phyloP scores from a whole-genome alignment of 495 filamentous ascomycete species.

The Aspergillus funiculosus region DNA sequence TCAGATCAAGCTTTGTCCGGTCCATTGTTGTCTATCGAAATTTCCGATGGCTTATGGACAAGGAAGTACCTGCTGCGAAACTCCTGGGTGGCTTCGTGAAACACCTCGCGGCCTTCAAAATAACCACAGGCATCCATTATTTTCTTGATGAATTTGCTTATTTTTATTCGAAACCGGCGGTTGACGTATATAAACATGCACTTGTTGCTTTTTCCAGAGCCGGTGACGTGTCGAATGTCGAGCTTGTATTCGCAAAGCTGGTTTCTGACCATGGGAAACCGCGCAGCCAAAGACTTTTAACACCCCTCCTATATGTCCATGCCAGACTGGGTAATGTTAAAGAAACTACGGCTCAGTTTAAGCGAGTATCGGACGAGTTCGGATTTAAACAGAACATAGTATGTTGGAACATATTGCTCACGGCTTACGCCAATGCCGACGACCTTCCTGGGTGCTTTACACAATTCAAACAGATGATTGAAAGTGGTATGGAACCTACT shows the following conservation, averaged over 20 bases:
- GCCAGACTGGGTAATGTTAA: slow-evolving; percentile 56
- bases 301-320: slow-evolving; percentile 58
- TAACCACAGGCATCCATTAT: slow-evolving; percentile 31
- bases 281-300: slow-evolving; percentile 28
- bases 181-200: slow-evolving; percentile 27
- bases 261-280: slow-evolving; percentile 35
- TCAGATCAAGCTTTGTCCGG: slow-evolving; percentile 23
- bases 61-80: slow-evolving; percentile 14
- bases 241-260: slow-evolving; percentile 30
- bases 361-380: slow-evolving; percentile 49
- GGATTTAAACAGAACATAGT: slow-evolving; percentile 46
- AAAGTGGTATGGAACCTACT: slow-evolving; percentile 43
- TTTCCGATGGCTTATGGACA: slow-evolving; percentile 29
- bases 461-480: slow-evolving; percentile 53
- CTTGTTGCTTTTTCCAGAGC: slow-evolving; percentile 28
- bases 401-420: slow-evolving; percentile 74
- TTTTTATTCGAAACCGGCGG: slow-evolving; percentile 26
- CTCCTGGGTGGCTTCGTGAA: slow-evolving; percentile 24
- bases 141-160: slow-evolving; percentile 51
- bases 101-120: slow-evolving; percentile 23
- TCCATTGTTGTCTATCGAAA: slow-evolving; percentile 39
- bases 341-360: slow-evolving; percentile 54
- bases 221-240: slow-evolving; percentile 27
- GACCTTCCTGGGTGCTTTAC: slow-evolving; percentile 59
- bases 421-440: slow-evolving; percentile 57